These are phyloP conservation scores for Amylocystis lapponica DNA, from an alignment of 768 basidiomycete genomes.

Conservation along the genomic window DNA sequence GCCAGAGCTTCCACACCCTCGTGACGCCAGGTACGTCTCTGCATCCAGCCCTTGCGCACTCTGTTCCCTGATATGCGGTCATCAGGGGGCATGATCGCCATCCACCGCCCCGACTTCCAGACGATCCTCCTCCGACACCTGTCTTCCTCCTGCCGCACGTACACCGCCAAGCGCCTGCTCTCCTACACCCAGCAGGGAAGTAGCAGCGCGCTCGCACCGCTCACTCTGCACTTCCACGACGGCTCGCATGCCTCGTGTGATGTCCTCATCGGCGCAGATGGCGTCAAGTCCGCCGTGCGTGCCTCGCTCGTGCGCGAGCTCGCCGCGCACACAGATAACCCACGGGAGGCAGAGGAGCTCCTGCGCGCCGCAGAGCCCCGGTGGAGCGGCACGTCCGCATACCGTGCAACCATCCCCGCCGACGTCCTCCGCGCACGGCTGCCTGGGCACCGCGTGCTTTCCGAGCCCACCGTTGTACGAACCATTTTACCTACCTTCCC, in stretches of 20 bases:
- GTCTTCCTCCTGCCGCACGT: constrained; percentile 37
- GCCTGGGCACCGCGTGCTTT: constrained; percentile 16
- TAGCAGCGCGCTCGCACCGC: constrained; percentile 21
- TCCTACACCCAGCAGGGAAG: constrained; percentile 41
- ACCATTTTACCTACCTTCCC: too few species aligned
- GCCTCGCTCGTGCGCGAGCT: constrained; percentile 28
- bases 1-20: constrained; percentile 47
- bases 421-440: constrained; percentile 14
- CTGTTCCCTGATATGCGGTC: background rate
- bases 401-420: constrained; percentile 52
- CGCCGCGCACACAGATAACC: constrained; percentile 31
- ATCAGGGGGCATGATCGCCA: constrained; percentile 26
- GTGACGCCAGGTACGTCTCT: constrained; percentile 46
- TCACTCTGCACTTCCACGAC: constrained; percentile 55
- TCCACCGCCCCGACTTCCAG: constrained; percentile 70
- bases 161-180: constrained; percentile 53
- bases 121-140: constrained; percentile 46
- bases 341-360: constrained; percentile 34
- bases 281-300: constrained; percentile 50
- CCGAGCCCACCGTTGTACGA: constrained; percentile 18
- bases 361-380: constrained; percentile 39
- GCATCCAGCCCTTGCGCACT: constrained; percentile 2
- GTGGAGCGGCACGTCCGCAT: constrained; percentile 56
- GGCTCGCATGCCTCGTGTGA: constrained; percentile 56
- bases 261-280: constrained; percentile 66